Evolutionary conservation across 306 rosid genomes (phyloP).

Genomic region (Lagenaria siceraria): DNA sequence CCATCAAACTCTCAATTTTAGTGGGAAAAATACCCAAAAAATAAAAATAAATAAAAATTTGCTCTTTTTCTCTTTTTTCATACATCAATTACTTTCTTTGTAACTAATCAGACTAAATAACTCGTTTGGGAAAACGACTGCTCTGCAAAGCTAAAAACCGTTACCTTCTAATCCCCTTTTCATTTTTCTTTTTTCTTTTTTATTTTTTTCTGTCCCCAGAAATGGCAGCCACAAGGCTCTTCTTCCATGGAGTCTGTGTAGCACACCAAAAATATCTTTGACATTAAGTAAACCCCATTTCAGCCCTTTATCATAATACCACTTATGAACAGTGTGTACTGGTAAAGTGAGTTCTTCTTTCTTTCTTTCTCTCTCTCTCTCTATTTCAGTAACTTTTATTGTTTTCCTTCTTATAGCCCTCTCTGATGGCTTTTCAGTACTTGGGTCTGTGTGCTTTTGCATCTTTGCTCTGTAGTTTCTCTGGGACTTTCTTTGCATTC

Average conservation of each 20-base stretch:
- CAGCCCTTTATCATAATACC: constrained; percentile 19
- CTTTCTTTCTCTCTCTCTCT: constrained; percentile 12
- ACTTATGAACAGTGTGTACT: constrained; percentile 26
- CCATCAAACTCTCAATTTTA: not conserved
- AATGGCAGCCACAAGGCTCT: constrained; percentile 29
- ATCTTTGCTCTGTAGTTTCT: constrained; percentile 10
- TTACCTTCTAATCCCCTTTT: not conserved
- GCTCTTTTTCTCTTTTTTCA: not conserved
- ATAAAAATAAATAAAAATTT: too few species aligned
- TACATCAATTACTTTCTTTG: not conserved
- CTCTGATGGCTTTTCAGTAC: constrained; percentile 20
- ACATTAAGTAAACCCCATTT: constrained; percentile 18
- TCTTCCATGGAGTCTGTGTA: constrained; percentile 44
- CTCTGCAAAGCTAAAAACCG: constrained; percentile 5
- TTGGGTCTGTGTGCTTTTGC: constrained; percentile 16
- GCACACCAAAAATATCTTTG: constrained; percentile 10
- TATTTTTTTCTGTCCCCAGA: constrained; percentile 34
- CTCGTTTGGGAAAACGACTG: constrained; percentile 12
- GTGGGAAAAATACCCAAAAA: not conserved
- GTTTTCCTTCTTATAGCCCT: constrained; percentile 10
- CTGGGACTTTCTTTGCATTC: constrained; percentile 14
- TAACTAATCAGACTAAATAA: constrained; percentile 5
- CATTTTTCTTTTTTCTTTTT: not conserved
- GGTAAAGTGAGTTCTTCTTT: constrained; percentile 11
- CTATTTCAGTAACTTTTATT: constrained; percentile 16